Conservation (phyloP, 208 protist genomes). For the Trichomonas vaginalis region DNA sequence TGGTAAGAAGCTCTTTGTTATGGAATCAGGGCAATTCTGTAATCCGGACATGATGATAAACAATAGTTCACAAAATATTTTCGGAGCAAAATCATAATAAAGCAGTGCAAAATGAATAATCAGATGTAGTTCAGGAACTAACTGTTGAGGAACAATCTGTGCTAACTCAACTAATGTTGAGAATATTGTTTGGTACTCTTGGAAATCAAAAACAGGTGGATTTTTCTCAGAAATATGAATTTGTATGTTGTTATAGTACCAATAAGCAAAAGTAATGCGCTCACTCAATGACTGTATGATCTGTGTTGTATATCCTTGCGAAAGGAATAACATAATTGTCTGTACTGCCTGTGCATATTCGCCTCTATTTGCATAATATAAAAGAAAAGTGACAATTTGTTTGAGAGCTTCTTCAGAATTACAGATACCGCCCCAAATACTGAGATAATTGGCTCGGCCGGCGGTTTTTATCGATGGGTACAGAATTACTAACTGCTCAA, state of each 20-base stretch:
- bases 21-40: background rate
- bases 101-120: background rate
- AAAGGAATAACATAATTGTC: background rate
- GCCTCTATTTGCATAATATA: background rate
- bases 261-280: background rate
- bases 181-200: background rate
- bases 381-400: background rate
- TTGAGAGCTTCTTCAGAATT: background rate
- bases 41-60: background rate
- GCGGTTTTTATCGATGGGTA: background rate
- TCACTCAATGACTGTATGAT: background rate
- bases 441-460: background rate
- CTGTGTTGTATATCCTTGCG: background rate
- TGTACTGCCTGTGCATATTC: background rate
- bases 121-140: background rate
- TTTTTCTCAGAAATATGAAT: background rate
- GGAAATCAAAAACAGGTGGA: background rate
- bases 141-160: background rate
- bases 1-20: background rate
- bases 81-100: background rate
- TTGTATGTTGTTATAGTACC: background rate
- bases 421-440: background rate
- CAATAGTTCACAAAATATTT: background rate
- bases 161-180: background rate
- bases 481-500: background rate